Evolutionary conservation across 1,284 basidiomycete species (phyloP).

Genomic region (Irpex lacteus): DNA sequence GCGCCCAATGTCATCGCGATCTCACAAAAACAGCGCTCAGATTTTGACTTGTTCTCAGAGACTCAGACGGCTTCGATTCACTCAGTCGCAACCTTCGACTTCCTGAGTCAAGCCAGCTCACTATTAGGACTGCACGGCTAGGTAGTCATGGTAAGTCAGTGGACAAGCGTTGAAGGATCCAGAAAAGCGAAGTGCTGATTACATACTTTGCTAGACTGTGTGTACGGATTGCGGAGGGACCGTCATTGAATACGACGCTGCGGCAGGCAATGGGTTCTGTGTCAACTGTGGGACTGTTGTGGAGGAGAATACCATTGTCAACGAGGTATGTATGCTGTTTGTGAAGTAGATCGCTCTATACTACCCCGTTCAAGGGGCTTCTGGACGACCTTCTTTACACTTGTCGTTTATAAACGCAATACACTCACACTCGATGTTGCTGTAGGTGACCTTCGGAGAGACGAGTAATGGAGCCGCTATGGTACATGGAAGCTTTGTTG

Average conservation of each 20-base stretch:
- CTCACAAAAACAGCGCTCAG: neutral
- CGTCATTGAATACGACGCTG: constrained; percentile 78
- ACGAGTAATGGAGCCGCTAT: constrained; percentile 90
- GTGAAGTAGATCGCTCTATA: neutral
- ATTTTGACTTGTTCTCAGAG: neutral
- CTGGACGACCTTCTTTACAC: too few species aligned
- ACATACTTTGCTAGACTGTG: constrained; percentile 31
- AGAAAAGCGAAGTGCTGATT: neutral
- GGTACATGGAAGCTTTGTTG: constrained; percentile 95
- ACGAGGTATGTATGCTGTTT: constrained; percentile 39
- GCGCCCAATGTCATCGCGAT: too few species aligned
- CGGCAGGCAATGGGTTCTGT: constrained; percentile 83
- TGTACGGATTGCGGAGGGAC: constrained; percentile 76
- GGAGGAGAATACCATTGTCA: constrained; percentile 94
- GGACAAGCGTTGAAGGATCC: too few species aligned
- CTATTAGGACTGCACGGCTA: too few species aligned
- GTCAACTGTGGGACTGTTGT: constrained; percentile 85
- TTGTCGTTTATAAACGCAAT: too few species aligned
- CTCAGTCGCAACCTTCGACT: neutral
- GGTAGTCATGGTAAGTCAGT: too few species aligned
- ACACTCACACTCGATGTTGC: too few species aligned
- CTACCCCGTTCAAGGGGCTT: neutral
- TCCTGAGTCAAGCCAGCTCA: neutral
- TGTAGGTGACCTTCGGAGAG: constrained; percentile 89
- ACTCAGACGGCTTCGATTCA: neutral